Percentiles rank a stretch among this genome's conserved stretches.
phyloP scores from a whole-genome alignment of 179 eudicot genomes.

The Spergularia azorica region DNA sequence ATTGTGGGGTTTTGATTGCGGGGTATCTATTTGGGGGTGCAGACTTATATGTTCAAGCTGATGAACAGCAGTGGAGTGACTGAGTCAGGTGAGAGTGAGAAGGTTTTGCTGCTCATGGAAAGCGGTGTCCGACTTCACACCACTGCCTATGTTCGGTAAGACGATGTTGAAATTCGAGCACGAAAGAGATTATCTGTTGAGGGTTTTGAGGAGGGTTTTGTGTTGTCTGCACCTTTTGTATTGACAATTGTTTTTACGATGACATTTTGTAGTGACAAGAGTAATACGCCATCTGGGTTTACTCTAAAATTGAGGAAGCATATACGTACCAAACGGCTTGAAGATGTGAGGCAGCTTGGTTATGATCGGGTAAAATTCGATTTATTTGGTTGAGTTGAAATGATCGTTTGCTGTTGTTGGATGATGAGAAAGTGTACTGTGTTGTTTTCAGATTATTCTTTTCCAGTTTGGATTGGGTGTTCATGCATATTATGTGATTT shows the following conservation, averaged over 20 bases:
- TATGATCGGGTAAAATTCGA: conserved; percentile 69
- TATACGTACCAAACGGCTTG: conserved; percentile 92
- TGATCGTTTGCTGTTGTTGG: conserved; percentile 1
- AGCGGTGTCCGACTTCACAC: conserved; percentile 96
- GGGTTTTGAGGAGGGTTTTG: neutral
- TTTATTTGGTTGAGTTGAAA: neutral
- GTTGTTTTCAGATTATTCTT: conserved; percentile 63
- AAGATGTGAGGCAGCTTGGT: conserved; percentile 97
- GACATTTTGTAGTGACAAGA: conserved; percentile 69
- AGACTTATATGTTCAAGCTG: conserved; percentile 94
- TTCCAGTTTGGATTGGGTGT: conserved; percentile 97
- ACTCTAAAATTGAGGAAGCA: conserved; percentile 94
- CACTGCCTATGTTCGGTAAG: conserved; percentile 78
- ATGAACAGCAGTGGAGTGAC: conserved; percentile 97
- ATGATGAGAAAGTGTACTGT: neutral
- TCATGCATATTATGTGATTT: conserved; percentile 80
- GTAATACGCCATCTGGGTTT: conserved; percentile 96
- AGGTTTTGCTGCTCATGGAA: conserved; percentile 90
- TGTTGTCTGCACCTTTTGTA: neutral
- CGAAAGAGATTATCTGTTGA: neutral
- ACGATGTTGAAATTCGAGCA: neutral
- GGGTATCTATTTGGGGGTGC: conserved; percentile 22
- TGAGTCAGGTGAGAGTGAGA: conserved; percentile 98
- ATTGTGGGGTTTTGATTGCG: neutral
- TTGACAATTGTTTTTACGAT: conserved; percentile 6